phyloP scores from a whole-genome alignment of 2,329 filamentous ascomycete species.

The Paecilomyces fulvus region DNA sequence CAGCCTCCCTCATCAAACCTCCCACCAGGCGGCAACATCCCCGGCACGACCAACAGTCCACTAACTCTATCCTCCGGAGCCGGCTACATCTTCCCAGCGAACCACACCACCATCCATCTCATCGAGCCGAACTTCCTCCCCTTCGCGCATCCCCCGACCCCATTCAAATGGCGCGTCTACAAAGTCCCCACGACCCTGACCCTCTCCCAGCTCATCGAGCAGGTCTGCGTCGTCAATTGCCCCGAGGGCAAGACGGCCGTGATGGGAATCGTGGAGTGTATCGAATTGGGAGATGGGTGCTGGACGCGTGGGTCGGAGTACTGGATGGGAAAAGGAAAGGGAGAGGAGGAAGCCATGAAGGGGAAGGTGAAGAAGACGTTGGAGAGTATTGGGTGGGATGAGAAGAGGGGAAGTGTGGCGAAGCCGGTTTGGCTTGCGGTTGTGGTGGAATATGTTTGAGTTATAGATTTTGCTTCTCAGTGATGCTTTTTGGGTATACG shows the following conservation, averaged over 20 bases:
- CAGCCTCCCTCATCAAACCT: constrained; percentile 13
- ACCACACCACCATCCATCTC: constrained; percentile 54
- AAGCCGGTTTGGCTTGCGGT: constrained; percentile 15
- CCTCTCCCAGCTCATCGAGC: constrained; percentile 49
- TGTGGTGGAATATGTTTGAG: constrained; percentile 1
- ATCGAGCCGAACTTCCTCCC: constrained; percentile 37
- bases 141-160: constrained; percentile 18
- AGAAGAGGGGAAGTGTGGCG: constrained; percentile 16
- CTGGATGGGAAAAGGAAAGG: constrained; percentile 30
- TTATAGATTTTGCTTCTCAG: not conserved
- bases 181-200: constrained; percentile 48
- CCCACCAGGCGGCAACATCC: constrained; percentile 47
- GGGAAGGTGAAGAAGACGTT: constrained; percentile 43
- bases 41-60: constrained; percentile 47
- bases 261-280: constrained; percentile 49
- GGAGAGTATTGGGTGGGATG: constrained; percentile 52
- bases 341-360: constrained; percentile 22
- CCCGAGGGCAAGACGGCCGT: constrained; percentile 15
- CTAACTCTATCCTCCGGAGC: constrained; percentile 46
- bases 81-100: constrained; percentile 52
- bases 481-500: not conserved
- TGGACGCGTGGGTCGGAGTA: constrained; percentile 53
- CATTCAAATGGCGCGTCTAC: constrained; percentile 41
- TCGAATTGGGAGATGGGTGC: constrained; percentile 46
- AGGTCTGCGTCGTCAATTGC: constrained; percentile 50